Percentiles rank a stretch among this genome's conserved stretches.
Evolutionary conservation across 176 grass and related monocot species (phyloP).

Genomic region (Eragrostis nindensis): DNA sequence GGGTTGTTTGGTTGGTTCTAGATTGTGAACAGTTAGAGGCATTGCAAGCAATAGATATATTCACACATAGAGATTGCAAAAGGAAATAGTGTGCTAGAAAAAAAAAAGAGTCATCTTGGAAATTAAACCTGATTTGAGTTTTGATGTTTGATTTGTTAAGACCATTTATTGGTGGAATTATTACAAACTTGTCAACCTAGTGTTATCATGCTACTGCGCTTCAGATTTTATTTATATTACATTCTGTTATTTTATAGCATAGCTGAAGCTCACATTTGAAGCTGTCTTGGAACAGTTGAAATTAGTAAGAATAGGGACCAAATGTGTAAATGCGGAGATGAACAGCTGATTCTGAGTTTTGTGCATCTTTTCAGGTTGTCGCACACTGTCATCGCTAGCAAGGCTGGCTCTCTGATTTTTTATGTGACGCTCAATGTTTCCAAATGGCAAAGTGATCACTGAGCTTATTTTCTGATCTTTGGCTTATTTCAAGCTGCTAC

Average conservation of each 20-base stretch:
- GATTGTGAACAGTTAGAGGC: background rate
- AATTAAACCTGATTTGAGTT: too few species aligned
- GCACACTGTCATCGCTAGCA: background rate
- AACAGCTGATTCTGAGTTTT: background rate
- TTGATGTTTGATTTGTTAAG: too few species aligned
- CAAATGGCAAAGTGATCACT: background rate
- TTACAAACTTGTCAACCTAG: too few species aligned
- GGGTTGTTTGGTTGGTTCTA: background rate
- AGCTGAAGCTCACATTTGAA: background rate
- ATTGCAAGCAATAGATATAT: background rate
- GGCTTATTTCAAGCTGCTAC: background rate
- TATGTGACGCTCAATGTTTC: background rate
- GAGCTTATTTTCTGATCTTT: background rate
- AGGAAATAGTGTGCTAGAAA: background rate
- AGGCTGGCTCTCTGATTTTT: background rate
- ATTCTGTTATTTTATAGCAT: background rate
- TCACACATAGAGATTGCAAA: background rate
- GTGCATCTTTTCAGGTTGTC: conserved; percentile 23
- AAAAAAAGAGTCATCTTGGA: too few species aligned
- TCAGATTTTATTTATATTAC: background rate
- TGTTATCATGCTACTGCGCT: background rate
- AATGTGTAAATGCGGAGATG: background rate
- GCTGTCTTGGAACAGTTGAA: background rate
- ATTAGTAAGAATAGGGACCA: background rate
- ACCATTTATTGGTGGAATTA: too few species aligned